A percentile compares a stretch with the other conserved stretches of the same genome.
These are phyloP conservation scores for Endocarpon pusillum DNA, from an alignment of 495 filamentous ascomycete species.

Conservation along the genomic window DNA sequence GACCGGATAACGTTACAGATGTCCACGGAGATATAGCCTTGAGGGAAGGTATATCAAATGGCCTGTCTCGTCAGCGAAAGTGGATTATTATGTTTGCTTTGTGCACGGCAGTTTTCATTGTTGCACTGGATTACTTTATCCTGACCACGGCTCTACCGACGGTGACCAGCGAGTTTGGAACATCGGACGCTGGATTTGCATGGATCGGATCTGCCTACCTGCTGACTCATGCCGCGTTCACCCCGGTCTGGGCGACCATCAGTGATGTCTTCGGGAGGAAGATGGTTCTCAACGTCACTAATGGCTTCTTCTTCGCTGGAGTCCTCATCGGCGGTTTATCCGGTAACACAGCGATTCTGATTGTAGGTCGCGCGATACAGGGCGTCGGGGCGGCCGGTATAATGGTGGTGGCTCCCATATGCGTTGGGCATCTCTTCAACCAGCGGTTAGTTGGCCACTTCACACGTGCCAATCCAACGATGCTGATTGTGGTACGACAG, in stretches of 20 bases:
- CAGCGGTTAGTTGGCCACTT: slow-evolving; percentile 23
- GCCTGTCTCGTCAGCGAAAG: no score
- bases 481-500: slow-evolving; percentile 9
- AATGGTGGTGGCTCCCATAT: slow-evolving; percentile 33
- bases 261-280: slow-evolving; percentile 48
- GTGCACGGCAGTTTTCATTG: no score
- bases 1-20: no score
- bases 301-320: slow-evolving; percentile 25
- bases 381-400: slow-evolving; percentile 38
- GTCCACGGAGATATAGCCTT: no score
- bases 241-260: slow-evolving; percentile 38
- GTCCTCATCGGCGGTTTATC: slow-evolving; percentile 32
- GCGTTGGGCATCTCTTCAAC: slow-evolving; percentile 41
- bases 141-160: slow-evolving; percentile 44
- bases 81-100: no score
- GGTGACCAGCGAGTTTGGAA: slow-evolving; percentile 35
- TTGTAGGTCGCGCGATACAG: slow-evolving; percentile 36
- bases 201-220: slow-evolving; percentile 55
- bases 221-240: slow-evolving; percentile 34
- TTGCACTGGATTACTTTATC: slow-evolving; percentile 45
- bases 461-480: background rate
- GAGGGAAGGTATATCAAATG: no score
- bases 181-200: slow-evolving; percentile 38
- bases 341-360: slow-evolving; percentile 33
- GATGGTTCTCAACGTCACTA: slow-evolving; percentile 28